Conservation (phyloP, 345 rosid species). For the Heritiera littoralis region DNA sequence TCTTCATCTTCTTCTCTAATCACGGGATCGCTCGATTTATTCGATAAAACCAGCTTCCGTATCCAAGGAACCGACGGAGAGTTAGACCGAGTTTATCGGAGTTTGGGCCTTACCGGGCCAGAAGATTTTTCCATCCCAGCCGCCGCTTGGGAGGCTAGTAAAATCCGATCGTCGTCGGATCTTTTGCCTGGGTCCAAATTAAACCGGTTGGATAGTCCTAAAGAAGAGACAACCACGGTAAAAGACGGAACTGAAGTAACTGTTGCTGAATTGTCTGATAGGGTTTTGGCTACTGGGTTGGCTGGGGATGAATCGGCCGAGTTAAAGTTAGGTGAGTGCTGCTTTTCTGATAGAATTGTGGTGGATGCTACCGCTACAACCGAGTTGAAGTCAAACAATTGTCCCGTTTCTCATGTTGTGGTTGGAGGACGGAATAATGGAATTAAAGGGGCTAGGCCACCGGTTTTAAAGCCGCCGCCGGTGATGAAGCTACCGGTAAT, state of each 20-base stretch:
- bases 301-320: slow-evolving; percentile 36
- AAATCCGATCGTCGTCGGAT: slow-evolving; percentile 64
- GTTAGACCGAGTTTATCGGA: slow-evolving; percentile 57
- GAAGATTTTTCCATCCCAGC: slow-evolving; percentile 75
- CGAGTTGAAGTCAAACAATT: slow-evolving; percentile 22
- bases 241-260: slow-evolving; percentile 29
- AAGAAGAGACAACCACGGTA: slow-evolving; percentile 15
- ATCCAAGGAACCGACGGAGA: slow-evolving; percentile 69
- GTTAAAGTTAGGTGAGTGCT: slow-evolving; percentile 14
- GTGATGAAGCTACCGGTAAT: slow-evolving; percentile 49
- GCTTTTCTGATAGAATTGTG: slow-evolving; percentile 1
- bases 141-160: slow-evolving; percentile 71
- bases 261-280: slow-evolving; percentile 28
- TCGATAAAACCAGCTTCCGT: slow-evolving; percentile 74
- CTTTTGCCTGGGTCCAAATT: slow-evolving; percentile 44
- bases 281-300: slow-evolving; percentile 43
- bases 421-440: slow-evolving; percentile 34
- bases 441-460: slow-evolving; percentile 72
- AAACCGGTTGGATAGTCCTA: slow-evolving; percentile 36
- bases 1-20: slow-evolving; percentile 44
- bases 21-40: slow-evolving; percentile 66
- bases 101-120: slow-evolving; percentile 65
- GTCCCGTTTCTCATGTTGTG: slow-evolving; percentile 19
- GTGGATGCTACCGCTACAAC: slow-evolving; percentile 5
- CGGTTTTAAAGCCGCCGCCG: slow-evolving; percentile 69